Evolutionary conservation across 495 filamentous ascomycete genomes (phyloP).

Genomic region (Penicillium atrosanguineum): DNA sequence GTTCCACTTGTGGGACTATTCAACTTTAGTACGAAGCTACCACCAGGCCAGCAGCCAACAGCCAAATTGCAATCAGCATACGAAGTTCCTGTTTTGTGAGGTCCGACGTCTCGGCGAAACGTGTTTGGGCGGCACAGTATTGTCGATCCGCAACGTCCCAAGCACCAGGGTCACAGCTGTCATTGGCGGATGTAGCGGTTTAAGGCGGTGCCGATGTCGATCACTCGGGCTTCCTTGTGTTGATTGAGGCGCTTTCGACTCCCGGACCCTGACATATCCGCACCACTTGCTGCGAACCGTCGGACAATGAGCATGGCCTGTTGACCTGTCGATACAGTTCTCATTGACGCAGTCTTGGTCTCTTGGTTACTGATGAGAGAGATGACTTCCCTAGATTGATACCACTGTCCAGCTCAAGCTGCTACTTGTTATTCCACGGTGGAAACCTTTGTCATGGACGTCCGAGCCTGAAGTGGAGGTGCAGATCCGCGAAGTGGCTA

Average conservation of each 20-base stretch:
- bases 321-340: no score
- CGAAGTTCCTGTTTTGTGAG: conserved; percentile 1
- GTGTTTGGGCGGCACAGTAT: conserved; percentile 3
- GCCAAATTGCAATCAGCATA: conserved; percentile 8
- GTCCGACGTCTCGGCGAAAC: conserved; percentile 4
- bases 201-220: conserved; percentile 9
- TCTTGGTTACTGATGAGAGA: background rate
- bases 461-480: background rate
- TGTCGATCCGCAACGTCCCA: conserved; percentile 14
- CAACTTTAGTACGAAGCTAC: conserved; percentile 1
- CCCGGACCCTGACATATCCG: conserved; percentile 1
- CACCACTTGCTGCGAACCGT: conserved; percentile 8
- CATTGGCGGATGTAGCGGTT: conserved; percentile 11
- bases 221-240: background rate
- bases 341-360: background rate
- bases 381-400: background rate
- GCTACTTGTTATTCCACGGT: background rate
- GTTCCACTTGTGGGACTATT: conserved; percentile 15
- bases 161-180: background rate
- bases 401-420: background rate
- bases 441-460: background rate
- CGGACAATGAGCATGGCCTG: no score
- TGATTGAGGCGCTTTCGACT: conserved; percentile 1
- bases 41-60: background rate
- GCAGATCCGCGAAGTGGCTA: conserved; percentile 22